Conservation (phyloP, 495 filamentous ascomycete species). For the Talaromyces borbonicus region DNA sequence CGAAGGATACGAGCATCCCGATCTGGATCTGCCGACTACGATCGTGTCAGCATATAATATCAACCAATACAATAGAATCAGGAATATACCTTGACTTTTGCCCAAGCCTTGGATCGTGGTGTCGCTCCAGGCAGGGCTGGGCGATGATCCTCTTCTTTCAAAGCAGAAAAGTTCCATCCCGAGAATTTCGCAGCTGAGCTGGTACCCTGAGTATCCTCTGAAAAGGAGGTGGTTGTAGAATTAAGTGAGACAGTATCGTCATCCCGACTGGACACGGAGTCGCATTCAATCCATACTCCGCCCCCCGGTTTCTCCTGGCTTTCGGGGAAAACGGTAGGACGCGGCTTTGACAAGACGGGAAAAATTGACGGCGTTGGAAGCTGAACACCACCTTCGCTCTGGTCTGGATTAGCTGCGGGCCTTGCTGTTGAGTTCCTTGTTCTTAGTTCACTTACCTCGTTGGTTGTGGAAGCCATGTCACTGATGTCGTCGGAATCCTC, state of each 20-base stretch:
- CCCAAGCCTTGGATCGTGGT: background rate
- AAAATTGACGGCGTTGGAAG: background rate
- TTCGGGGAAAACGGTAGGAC: background rate
- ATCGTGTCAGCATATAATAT: background rate
- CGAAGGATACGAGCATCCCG: background rate
- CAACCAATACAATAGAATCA: background rate
- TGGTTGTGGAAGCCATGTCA: background rate
- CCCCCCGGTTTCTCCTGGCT: background rate
- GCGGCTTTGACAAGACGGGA: background rate
- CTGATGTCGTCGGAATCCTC: background rate
- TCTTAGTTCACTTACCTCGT: background rate
- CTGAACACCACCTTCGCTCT: background rate
- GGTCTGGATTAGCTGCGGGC: background rate
- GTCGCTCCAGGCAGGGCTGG: background rate
- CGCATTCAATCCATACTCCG: background rate
- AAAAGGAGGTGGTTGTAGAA: too few species aligned
- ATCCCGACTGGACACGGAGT: background rate
- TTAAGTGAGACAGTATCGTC: too few species aligned
- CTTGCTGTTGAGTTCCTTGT: background rate
- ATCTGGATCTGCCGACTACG: background rate
- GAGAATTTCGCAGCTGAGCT: background rate
- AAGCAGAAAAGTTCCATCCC: background rate
- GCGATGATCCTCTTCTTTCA: background rate
- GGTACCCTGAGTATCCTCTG: background rate
- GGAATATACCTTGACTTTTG: slow-evolving; percentile 3